Evolutionary conservation across 2,329 filamentous ascomycete species (phyloP), one percentile per base, ranked within the genome.

Genomic region (Chlorencoelia australis): DNA sequence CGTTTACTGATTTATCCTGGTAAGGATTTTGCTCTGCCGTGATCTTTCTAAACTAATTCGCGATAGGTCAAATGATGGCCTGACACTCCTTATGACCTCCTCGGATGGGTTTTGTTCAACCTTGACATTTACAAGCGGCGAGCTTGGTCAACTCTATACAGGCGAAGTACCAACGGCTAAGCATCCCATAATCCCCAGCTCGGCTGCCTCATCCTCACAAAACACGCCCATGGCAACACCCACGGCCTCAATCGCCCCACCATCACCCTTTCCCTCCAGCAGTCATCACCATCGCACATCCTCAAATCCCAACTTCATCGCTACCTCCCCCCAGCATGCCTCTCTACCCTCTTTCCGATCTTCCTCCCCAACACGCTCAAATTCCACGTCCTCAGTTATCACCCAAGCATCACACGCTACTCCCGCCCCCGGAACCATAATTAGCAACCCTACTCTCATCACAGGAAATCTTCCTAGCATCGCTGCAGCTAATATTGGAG

Each of bases 21-120:
- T 94, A 74, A 60, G 79, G 61, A 14, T 16, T 55, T 39, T 58
- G 48, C n/a, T 17, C 9, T 7, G 24, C 3, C 17, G 19, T 9
- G 13, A 14, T 13, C 20, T 25, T 18, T n/a, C 8, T 10, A 28
- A 21, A 31, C 45, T 51, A 41, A 37, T 24, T 18, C 25, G 4
- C 26, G 46, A 19, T 44, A 83, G 80, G 80, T 82, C 82, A 1
- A 77, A 69, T 45, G 82, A 88, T 58, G 82, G 82, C 9, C 67
- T 75, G 27, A 87, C 81, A 2, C 66, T 98, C 15, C 69, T 98
- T 33, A 93, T 98, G 64, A 91, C 87, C n/a, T 98, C 91, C 0
- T 95, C 91, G 0, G 91, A 98, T 59, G 91, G 91, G 0, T 98
- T 96, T 64, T 98, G 91, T 59, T 98, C 91, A 0, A 82, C 84